Evolutionary conservation across 306 rosid genomes (phyloP).

Genomic region (Corylus avellana): DNA sequence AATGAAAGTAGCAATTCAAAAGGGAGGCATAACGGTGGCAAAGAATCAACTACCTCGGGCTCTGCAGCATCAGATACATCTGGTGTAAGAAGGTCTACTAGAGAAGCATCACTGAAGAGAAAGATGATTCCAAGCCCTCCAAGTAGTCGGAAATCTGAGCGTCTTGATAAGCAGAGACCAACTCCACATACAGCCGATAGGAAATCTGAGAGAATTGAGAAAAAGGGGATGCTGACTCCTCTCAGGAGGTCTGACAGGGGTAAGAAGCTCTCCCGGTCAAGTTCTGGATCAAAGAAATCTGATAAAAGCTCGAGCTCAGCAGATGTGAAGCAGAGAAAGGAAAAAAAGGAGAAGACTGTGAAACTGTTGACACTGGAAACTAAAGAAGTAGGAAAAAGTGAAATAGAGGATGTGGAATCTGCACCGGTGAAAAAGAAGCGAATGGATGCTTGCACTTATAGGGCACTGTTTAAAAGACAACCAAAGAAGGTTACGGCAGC

Average conservation of each 20-base stretch:
- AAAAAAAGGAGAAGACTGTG: conserved; percentile 52
- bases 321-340: conserved; percentile 35
- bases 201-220: conserved; percentile 45
- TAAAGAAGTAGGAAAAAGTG: conserved; percentile 36
- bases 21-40: conserved; percentile 31
- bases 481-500: conserved; percentile 32
- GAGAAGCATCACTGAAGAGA: conserved; percentile 42
- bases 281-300: conserved; percentile 41
- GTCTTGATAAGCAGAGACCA: conserved; percentile 36
- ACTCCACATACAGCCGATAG: conserved; percentile 29
- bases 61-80: conserved; percentile 34
- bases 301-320: conserved; percentile 47
- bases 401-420: conserved; percentile 28
- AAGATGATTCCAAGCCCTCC: conserved; percentile 36
- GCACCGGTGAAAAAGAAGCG: conserved; percentile 32
- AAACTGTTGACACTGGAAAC: conserved; percentile 44
- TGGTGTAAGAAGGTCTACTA: conserved; percentile 57
- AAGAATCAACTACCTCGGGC: conserved; percentile 36
- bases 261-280: conserved; percentile 28
- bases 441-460: conserved; percentile 45
- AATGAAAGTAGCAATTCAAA: conserved; percentile 40
- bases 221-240: conserved; percentile 46
- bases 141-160: conserved; percentile 44
- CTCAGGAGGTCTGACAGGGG: conserved; percentile 62
- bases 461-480: conserved; percentile 33